These are phyloP conservation scores for Trypanosoma rangeli DNA, from an alignment of 208 protist genomes.

Conservation along the genomic window DNA sequence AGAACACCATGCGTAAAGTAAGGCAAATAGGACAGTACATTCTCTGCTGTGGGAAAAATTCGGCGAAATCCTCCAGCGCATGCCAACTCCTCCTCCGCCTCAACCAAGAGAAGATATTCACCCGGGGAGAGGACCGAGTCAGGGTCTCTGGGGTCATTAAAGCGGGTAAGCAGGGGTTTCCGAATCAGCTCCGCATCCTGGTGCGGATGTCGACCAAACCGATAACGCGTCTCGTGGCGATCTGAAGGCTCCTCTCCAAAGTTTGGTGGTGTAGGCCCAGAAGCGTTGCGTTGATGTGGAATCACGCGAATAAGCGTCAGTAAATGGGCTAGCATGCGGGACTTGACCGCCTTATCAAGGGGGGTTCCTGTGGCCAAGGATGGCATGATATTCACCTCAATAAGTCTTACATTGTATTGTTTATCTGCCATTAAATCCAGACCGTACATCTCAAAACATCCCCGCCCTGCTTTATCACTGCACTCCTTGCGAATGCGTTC, in stretches of 20 bases:
- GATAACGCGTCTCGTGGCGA: constrained; percentile 51
- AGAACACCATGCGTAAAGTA: constrained; percentile 79
- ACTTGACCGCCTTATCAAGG: constrained; percentile 89
- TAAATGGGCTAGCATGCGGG: constrained; percentile 84
- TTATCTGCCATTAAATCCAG: constrained; percentile 88
- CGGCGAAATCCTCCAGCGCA: constrained; percentile 78
- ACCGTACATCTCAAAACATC: constrained; percentile 92
- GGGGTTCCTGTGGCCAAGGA: constrained; percentile 80
- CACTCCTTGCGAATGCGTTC: constrained; percentile 64
- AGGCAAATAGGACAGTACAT: constrained; percentile 65
- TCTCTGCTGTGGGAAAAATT: constrained; percentile 70
- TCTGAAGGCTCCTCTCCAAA: constrained; percentile 11
- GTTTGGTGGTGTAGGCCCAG: constrained; percentile 10
- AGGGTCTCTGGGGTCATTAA: constrained; percentile 59
- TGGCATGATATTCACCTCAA: constrained; percentile 94
- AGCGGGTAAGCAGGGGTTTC: constrained; percentile 43
- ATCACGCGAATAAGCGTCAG: constrained; percentile 80
- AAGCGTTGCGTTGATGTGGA: constrained; percentile 60
- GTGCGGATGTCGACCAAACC: constrained; percentile 70
- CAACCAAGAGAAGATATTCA: constrained; percentile 70
- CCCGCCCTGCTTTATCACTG: constrained; percentile 65
- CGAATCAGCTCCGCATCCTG: constrained; percentile 38
- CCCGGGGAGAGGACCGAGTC: constrained; percentile 65
- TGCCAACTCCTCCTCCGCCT: constrained; percentile 82
- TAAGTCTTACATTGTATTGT: constrained; percentile 71